Evolutionary conservation across 2,329 filamentous ascomycete genomes (phyloP), one percentile per base, ranked within the genome.

Genomic region (Sporothrix curviconia): DNA sequence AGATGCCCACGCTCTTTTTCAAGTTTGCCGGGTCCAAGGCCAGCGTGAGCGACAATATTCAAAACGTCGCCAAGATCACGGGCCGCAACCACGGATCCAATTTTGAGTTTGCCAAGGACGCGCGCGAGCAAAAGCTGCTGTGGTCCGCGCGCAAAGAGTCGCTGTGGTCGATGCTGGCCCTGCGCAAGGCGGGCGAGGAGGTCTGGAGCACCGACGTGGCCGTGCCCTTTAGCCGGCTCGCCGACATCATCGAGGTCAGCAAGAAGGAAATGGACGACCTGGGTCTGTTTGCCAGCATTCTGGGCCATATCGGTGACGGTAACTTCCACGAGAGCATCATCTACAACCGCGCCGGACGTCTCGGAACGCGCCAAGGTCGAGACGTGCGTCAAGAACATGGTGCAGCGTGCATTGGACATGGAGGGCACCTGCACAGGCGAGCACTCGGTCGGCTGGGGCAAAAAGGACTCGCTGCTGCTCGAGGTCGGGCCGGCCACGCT

Each of bases 301-400:
- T 96, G 4, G 92, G 92, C 3, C 92, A 96, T 67, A 87, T 96
- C 57, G 92, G 92, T 12, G 92, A 96, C 67, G 92, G 92, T 37
- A 96, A 96, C 71, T 96, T 96, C 74, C 92, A 96, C 70, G 86
- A 92, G 69, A 89, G 87, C 68, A 94, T 96, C 72, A 86, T 96
- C 73, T 96, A 95, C 70, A 83, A 94, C 71, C 81, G 81, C 25
- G 79, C 77, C 24, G n/a, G 78, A 91, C 56, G 78, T 82, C 3
- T 82, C 78, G 25, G 88, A 96, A 71, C 81, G 81, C 57, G 85
- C 80, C 42, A 88, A 87, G 63, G 90, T 94, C 1, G 89, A 94
- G 68, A 80, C 78, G 56, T 90, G 89, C 62, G 90, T 96, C 47
- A 85, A 92, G 68, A 86, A 90, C 64, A 96, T 96, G 91, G 90